These are phyloP conservation scores for Paramarasmius palmivorus DNA, from an alignment of 1,284 basidiomycete genomes.

Conservation along the genomic window DNA sequence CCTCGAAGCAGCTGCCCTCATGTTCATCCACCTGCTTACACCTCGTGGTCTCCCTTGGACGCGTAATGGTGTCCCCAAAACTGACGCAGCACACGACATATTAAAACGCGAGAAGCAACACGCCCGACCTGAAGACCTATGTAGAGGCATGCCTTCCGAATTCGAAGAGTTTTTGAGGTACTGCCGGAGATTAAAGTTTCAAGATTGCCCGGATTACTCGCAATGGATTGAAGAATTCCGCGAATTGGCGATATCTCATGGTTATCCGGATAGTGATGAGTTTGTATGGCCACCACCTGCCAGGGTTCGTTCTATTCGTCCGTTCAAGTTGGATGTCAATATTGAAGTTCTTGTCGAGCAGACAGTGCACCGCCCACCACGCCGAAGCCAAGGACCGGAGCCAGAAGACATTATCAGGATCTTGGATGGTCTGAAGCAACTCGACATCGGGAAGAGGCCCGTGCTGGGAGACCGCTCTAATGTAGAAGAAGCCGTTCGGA, in stretches of 20 bases:
- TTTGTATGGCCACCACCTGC: conserved; percentile 72
- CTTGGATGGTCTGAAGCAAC: conserved; percentile 55
- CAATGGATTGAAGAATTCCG: conserved; percentile 62
- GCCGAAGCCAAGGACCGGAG: conserved; percentile 23
- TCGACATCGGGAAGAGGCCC: conserved; percentile 51
- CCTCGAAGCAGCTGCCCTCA: conserved; percentile 70
- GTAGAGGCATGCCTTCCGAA: conserved; percentile 62
- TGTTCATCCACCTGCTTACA: conserved; percentile 76
- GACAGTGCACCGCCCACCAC: conserved; percentile 28
- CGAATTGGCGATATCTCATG: conserved; percentile 56
- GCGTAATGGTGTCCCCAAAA: conserved; percentile 71
- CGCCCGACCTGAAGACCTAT: conserved; percentile 65
- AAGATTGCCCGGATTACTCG: conserved; percentile 65
- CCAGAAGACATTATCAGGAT: conserved; percentile 50
- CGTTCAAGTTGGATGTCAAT: conserved; percentile 6
- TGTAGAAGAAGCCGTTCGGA: conserved; percentile 33
- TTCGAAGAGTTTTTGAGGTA: conserved; percentile 77
- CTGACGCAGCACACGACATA: conserved; percentile 57
- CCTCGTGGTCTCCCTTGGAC: conserved; percentile 77
- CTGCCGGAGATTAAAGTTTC: conserved; percentile 64
- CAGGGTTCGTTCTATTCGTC: conserved; percentile 21
- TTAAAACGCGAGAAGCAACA: conserved; percentile 61
- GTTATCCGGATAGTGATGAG: conserved; percentile 54
- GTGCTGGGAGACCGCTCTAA: conserved; percentile 54
- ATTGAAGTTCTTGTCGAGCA: conserved; percentile 4